Conservation (phyloP, 768 basidiomycete genomes). For the Pisolithus tinctorius region DNA sequence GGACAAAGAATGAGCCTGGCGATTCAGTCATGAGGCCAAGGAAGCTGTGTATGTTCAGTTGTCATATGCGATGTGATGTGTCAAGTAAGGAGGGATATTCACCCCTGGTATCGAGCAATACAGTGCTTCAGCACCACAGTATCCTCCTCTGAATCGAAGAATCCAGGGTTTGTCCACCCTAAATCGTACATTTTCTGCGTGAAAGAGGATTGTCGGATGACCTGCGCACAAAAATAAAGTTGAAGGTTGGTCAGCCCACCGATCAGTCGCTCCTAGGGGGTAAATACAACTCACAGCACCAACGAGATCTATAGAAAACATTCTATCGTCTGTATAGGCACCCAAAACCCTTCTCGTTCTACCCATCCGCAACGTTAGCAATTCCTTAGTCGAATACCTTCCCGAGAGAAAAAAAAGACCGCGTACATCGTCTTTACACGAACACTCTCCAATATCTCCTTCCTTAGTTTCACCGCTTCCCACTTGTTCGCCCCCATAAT, state of each 20-base stretch:
- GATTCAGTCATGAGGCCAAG: conserved; percentile 46
- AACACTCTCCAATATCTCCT: background rate
- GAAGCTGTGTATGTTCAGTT: conserved; percentile 28
- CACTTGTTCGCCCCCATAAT: background rate
- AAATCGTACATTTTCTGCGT: conserved; percentile 47
- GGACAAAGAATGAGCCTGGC: conserved; percentile 40
- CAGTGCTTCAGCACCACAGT: conserved; percentile 42
- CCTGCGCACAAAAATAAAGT: conserved; percentile 20
- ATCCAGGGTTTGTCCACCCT: conserved; percentile 40
- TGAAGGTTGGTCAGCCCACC: background rate
- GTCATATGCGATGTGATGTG: background rate
- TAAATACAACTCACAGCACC: conserved; percentile 37
- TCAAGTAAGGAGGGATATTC: conserved; percentile 6
- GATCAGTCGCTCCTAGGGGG: background rate
- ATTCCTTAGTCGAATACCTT: background rate
- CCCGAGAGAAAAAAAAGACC: background rate
- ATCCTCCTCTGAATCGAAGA: conserved; percentile 29
- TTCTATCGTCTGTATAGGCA: conserved; percentile 44
- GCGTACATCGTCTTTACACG: background rate
- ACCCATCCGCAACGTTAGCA: conserved; percentile 13
- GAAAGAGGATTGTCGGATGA: conserved; percentile 50
- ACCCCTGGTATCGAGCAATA: conserved; percentile 55
- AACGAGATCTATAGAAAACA: conserved; percentile 49
- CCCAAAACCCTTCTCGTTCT: conserved; percentile 30
- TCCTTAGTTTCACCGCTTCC: no score